Evolutionary conservation across 768 basidiomycete species (phyloP), one percentile per base, ranked within the genome.

Genomic region (Mycena floridula): DNA sequence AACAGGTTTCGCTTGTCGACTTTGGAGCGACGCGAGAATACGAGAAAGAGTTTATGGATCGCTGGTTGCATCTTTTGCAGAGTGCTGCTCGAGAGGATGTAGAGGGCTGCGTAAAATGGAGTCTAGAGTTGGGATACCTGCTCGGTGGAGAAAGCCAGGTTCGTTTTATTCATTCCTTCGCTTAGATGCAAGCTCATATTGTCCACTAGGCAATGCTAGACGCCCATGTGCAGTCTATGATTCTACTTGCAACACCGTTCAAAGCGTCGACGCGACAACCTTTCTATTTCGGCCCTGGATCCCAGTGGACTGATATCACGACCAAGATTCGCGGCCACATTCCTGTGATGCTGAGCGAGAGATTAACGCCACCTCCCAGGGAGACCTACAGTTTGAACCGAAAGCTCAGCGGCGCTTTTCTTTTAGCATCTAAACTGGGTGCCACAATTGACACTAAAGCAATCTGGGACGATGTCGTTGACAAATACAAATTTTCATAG

Each of bases 301-400:
- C 81, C 6, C 53, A 44, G 18, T 89, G 86, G 85, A 67, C 77
- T 35, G 71, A 73, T 21, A 85, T 90, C 50, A 93, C 94, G 0
- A 69, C 75, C 4, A 69, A 79, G 46, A 93, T 98, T 42, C 75
- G 92, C 21, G 74, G 70, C 3, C 73, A 77, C 25, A 97, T 99
- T 37, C 94, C 95, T 1, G 68, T 87, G 43, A 98, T 99, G 92
- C 72, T 99, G 46, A 70, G 76, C 53, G 74, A 96, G 56, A 73
- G 94, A 39, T 71, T 96, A 23, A 93, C 91, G 0, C 95, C 95
- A 0, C 95, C 95, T 2, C 95, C 95, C 1, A 69, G 79, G 46
- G 94, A 98, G 66, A 97, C 95, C 1, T 97, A 97, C 61, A 91
- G 89, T 61, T 66, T 97, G 43, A 98, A 99, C 60, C 68, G 92